These are phyloP conservation scores for Globisporangium abappressorium DNA, from an alignment of 352 stramenopile species.

Conservation along the genomic window DNA sequence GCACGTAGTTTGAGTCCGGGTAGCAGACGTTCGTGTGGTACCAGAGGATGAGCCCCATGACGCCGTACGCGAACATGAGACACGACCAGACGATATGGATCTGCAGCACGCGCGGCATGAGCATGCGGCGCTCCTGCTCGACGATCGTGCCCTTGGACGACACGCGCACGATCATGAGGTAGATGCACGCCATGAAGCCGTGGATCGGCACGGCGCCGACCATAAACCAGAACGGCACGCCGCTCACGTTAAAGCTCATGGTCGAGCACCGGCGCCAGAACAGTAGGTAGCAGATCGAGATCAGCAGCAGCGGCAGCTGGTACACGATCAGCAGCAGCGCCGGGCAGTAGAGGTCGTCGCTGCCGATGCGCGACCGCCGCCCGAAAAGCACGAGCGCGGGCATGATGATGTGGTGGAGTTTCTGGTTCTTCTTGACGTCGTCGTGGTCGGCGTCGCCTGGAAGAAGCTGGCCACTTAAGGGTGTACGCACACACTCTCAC, in stretches of 20 bases:
- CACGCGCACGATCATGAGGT: slow-evolving; percentile 85
- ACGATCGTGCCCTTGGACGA: slow-evolving; percentile 84
- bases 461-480: not conserved
- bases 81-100: slow-evolving; percentile 75
- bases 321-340: slow-evolving; percentile 74
- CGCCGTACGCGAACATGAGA: slow-evolving; percentile 59
- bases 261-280: slow-evolving; percentile 66
- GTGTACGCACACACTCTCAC: not conserved
- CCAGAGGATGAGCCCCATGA: slow-evolving; percentile 60
- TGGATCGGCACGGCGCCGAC: slow-evolving; percentile 59
- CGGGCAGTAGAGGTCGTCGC: slow-evolving; percentile 84
- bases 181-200: slow-evolving; percentile 81
- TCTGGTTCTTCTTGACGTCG: not conserved
- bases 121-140: slow-evolving; percentile 80
- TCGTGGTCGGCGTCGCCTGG: not conserved
- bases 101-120: slow-evolving; percentile 81
- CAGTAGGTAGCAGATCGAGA: slow-evolving; percentile 59
- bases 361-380: slow-evolving; percentile 76
- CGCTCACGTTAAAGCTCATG: slow-evolving; percentile 52
- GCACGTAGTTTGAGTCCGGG: slow-evolving; percentile 70
- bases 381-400: slow-evolving; percentile 84
- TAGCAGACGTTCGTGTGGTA: slow-evolving; percentile 68
- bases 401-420: slow-evolving; percentile 28
- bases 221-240: slow-evolving; percentile 81
- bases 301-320: slow-evolving; percentile 65